phyloP scores from a whole-genome alignment of 202 grass and related monocot genomes.

The Tripidium arundinaceum region DNA sequence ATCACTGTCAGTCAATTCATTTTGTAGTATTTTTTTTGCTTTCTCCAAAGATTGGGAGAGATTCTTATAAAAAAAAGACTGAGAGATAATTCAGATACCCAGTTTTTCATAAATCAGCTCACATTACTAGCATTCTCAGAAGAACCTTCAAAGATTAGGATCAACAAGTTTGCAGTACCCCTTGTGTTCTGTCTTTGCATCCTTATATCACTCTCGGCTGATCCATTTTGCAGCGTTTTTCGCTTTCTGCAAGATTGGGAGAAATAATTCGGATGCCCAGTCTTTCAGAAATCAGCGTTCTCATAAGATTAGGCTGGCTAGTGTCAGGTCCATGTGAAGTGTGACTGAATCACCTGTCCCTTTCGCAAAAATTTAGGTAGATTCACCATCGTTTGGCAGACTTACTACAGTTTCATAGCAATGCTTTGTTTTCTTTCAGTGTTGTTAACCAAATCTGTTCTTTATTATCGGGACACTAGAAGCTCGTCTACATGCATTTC shows the following conservation, averaged over 20 bases:
- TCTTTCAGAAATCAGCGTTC: neutral
- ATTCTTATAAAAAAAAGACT: no score
- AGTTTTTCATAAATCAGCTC: neutral
- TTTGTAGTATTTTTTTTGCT: neutral
- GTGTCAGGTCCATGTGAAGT: neutral
- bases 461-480: no score
- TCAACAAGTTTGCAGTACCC: no score
- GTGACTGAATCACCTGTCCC: neutral
- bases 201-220: neutral
- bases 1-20: neutral
- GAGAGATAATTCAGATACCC: neutral
- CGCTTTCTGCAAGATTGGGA: neutral
- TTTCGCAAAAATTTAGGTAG: conserved; percentile 31
- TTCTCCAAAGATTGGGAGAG: neutral
- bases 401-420: conserved; percentile 17
- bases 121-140: no score
- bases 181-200: conserved; percentile 4
- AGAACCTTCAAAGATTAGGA: no score
- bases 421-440: conserved; percentile 26
- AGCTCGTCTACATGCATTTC: neutral
- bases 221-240: neutral
- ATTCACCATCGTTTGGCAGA: conserved; percentile 29
- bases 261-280: conserved; percentile 19
- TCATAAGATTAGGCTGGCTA: neutral
- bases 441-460: neutral